Evolutionary conservation across 2,329 filamentous ascomycete species (phyloP), one percentile per base, ranked within the genome.

Genomic region (Sarocladium strictum): DNA sequence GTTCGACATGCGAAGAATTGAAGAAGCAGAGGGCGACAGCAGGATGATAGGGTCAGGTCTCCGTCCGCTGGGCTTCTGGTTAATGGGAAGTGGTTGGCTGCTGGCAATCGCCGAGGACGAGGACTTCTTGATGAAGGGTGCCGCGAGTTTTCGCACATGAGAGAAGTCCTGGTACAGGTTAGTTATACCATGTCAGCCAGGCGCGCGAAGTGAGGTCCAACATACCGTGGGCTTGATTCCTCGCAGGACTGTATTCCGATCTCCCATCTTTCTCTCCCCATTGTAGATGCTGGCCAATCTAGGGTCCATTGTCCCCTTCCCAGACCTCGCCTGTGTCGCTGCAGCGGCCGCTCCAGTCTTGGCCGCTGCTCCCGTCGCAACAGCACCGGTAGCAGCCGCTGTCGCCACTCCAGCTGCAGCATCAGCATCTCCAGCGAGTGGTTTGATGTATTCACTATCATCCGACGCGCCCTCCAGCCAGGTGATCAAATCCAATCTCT

Each of bases 11-110:
- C 93, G 91, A 35, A 99, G 85, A 50, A 97, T 84, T 1, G 92
- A 95, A 2, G 93, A 97, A 11, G 93, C 94, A 1, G 93, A 97
- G 1, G 94, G 94, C 0, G 94, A 97, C 58, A 99, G 86, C 26
- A 99, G 85, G 68, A 99, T 97, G 72, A 99, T 99, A 50, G 94
- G 94, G 67, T 96, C 79, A 35, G 81, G 79, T 56, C 81, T 74
- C 47, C 53, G 35, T 10, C 78, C 73, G 45, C 69, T 65, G 27
- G 76, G 73, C 67, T 78, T 82, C 58, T 76, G 79, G 65, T 83
- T 83, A 53, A 81, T 72, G 2, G 78, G 69, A 14, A 84, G 72
- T 7, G 78, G 62, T 9, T 75, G 68, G 60, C 73, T 77, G n/a
- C 19, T 43, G 55, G 67, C 68, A 41, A 71, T 64, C 27, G 73